Base-by-base conservation (phyloP, 139 green algal genomes). In the Chlamydomonas schloesseri region DNA sequence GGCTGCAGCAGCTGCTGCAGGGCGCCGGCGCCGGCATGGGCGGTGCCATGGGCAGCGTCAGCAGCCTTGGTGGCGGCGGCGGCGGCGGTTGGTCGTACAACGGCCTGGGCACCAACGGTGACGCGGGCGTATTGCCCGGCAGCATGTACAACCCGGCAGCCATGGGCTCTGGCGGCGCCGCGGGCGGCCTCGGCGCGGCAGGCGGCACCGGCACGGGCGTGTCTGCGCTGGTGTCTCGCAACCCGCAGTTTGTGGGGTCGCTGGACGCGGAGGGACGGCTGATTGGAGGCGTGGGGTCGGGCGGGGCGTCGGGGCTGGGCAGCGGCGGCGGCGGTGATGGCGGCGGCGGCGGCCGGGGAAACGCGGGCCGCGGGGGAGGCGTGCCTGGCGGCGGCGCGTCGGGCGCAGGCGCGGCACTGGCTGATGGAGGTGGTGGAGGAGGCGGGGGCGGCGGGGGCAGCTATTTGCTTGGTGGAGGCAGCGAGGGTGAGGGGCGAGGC, bases 1-100 rank as follows among this genome's bases (percentile, higher is more conserved):
- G 75, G 23, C 75, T 82, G 75, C 75, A 82, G 58, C 75, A 82
- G 75, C 34, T 82, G 6, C 58, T 81, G 34, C 34, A 60, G 24
- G 21, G 20, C 34, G 17, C 1, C 28, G 62, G 62, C 62, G 58
- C 20, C 23, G 58, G 58, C 58, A 20, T 14, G 8, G 58, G 21
- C 20, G 21, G 21, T 11, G 58, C 17, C 20, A 28, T 67, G 21
- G 58, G 58, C 58, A 67, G 23, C 21, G 58, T 31, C 17, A 67
- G n/a, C n/a, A n/a, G n/a, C n/a, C n/a, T n/a, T n/a, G n/a, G n/a
- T n/a, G 42, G 42, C 8, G 42, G 42, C 42, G 42, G 42, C 42
- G 42, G 42, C 42, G 42, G 42, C 42, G 42, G 42, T 8, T 50
- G 42, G 42, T 13, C 42, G 5, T 50, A 50, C 42, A 8, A 50